Evolutionary conservation across 2,329 filamentous ascomycete species (phyloP), one percentile per base, ranked within the genome.

Genomic region (Phialophora chinensis): DNA sequence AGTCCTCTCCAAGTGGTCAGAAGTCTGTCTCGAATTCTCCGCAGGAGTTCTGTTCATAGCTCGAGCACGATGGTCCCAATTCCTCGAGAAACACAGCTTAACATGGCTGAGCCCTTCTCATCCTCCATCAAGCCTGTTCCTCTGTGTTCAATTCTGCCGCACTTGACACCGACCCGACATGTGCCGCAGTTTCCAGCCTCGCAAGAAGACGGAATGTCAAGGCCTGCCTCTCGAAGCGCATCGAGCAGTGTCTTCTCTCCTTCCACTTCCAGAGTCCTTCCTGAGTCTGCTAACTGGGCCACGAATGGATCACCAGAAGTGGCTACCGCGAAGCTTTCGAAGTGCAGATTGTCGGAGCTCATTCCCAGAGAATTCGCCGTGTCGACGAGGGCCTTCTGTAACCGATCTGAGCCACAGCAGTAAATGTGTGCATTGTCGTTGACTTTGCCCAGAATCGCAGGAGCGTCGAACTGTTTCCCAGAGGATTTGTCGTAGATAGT

Each of bases 11-110:
- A 35, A 4, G 33, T 35, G 33, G 10, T 35, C 44, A 49, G 17
- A 49, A 20, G 17, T 20, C 44, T 49, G 2, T 49, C 17, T 3
- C 31, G 23, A 10, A 14, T 10, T 5, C 25, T 17, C 29, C 7
- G 1, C 25, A 4, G 11, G 14, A 29, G 14, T 11, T 31, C 17
- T 59, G 49, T 14, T 11, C 50, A 68, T 17, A 68, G 52, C 14
- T 68, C 66, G 14, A 68, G 47, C 12, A 68, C 58, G 54, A 68
- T 62, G 0, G 31, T 65, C 1, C 65, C 62, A 29, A 67, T 53
- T n/a, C 65, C 66, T 66, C 66, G 31, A 11, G 62, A 64, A 8
- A 68, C 66, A 42, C 66, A 68, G 50, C 66, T 68, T 20, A 68
- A 42, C 66, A 68, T 68, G 29, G 61, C 23, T 2, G 63, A 64